Base-by-base conservation (phyloP, 441 rosid genomes). In the Gossypium schwendimanii region DNA sequence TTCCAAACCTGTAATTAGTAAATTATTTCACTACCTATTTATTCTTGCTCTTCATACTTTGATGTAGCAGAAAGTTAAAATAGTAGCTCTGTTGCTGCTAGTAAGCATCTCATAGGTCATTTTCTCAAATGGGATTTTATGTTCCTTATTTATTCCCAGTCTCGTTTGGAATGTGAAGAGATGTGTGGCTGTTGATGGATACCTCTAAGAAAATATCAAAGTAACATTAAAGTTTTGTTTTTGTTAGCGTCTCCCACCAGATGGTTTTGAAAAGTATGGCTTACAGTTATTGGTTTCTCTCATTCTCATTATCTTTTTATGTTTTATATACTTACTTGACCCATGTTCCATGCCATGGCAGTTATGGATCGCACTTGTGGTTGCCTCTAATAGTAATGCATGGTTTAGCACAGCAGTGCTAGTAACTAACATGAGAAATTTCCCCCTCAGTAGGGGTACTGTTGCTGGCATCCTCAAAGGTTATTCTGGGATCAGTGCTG, bases 401-500 rank as follows among this genome's bases (percentile, higher is more conserved):
- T 94, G 99, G 98, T 89, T 85, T 78, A 90, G 93, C 73, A 95
- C 99, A 15, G 94, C 98, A 20, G 88, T 94, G 67, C 91, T 93
- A 5, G 98, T 95, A 21, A 95, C 99, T 73, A 95, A 58, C 60
- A 55, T 55, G 60, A 55, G 60, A 9, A 55, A 55, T 20, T 55
- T 94, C 71, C 98, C 98, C 18, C 83, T 89, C 71, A 89, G 88
- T 89, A 98, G 72, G 98, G 99, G 93, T 39, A 89, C 96, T 59
- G 95, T 95, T 76, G 86, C 91, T 11, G 98, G 98, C 76, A 87
- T 95, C 64, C 97, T 95, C 77, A 95, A 95, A 87, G 98, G 97
- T 50, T 95, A 93, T 74, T 78, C 82, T 64, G 99, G 97, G 52
- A 83, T 95, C 62, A 84, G 94, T 60, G 95, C 95, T 73, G 89